phyloP scores from a whole-genome alignment of 768 basidiomycete genomes.

The Rhodotorula babjevae region DNA sequence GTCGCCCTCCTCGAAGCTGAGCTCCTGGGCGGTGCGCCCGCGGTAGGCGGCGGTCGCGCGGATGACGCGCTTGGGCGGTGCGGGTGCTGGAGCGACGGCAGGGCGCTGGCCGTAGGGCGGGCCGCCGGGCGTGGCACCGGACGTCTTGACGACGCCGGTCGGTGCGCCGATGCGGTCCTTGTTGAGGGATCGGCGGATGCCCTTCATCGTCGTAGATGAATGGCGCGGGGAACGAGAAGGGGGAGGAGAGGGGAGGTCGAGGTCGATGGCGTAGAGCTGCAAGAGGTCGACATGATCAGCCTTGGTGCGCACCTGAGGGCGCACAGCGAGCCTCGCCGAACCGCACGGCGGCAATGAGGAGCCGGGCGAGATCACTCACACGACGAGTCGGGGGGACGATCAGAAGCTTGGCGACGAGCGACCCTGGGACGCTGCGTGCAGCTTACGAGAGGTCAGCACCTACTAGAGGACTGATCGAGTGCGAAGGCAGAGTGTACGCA shows the following conservation, averaged over 20 bases:
- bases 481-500: neutral
- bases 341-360: too few species aligned
- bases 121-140: neutral
- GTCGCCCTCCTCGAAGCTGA: slow-evolving; percentile 88
- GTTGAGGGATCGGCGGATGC: slow-evolving; percentile 39
- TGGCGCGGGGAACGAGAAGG: neutral
- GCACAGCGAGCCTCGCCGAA: too few species aligned
- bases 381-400: neutral
- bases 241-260: neutral
- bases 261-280: neutral
- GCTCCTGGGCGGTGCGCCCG: slow-evolving; percentile 71
- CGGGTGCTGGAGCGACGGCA: slow-evolving; percentile 40
- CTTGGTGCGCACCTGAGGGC: too few species aligned
- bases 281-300: too few species aligned
- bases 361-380: neutral
- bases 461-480: neutral
- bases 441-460: neutral
- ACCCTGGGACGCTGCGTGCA: too few species aligned
- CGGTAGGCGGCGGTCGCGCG: slow-evolving; percentile 67
- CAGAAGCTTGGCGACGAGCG: neutral
- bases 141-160: slow-evolving; percentile 5
- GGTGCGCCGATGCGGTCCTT: slow-evolving; percentile 39
- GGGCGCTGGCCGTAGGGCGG: slow-evolving; percentile 5
- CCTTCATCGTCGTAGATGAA: slow-evolving; percentile 18
- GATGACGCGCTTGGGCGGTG: slow-evolving; percentile 92